Evolutionary conservation across 306 rosid species (phyloP).

Genomic region (Casuarina glauca): DNA sequence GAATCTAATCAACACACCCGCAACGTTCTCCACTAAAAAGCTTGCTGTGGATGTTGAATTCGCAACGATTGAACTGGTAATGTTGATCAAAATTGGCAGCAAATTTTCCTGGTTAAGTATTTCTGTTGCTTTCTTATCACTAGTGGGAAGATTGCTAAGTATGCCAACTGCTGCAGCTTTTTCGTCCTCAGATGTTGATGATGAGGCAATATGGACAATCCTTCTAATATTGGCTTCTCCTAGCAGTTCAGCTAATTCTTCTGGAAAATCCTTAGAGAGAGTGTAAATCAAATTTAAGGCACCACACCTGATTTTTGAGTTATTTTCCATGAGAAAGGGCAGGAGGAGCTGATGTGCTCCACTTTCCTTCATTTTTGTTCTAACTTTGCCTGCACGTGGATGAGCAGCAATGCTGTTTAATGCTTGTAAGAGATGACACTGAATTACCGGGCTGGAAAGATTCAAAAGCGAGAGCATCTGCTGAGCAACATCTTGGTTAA

Average conservation of each 20-base stretch:
- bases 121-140: constrained; percentile 67
- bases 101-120: constrained; percentile 54
- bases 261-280: constrained; percentile 65
- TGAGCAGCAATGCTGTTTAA: constrained; percentile 73
- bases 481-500: constrained; percentile 61
- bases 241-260: constrained; percentile 68
- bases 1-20: constrained; percentile 62
- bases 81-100: constrained; percentile 57
- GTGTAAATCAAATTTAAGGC: constrained; percentile 61
- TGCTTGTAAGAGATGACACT: constrained; percentile 73
- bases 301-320: constrained; percentile 45
- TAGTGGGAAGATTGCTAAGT: constrained; percentile 63
- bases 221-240: constrained; percentile 53
- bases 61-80: constrained; percentile 40
- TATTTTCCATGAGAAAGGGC: constrained; percentile 67
- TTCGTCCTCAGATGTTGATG: constrained; percentile 52
- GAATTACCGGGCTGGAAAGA: constrained; percentile 78
- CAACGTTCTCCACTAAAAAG: constrained; percentile 45
- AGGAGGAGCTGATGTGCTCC: constrained; percentile 80
- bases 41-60: constrained; percentile 31
- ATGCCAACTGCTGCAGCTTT: constrained; percentile 69
- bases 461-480: constrained; percentile 89
- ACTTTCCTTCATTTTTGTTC: constrained; percentile 70
- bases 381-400: constrained; percentile 56
- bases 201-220: constrained; percentile 52